phyloP scores from a whole-genome alignment of 2,329 filamentous ascomycete species.

The Penicillium sp. region DNA sequence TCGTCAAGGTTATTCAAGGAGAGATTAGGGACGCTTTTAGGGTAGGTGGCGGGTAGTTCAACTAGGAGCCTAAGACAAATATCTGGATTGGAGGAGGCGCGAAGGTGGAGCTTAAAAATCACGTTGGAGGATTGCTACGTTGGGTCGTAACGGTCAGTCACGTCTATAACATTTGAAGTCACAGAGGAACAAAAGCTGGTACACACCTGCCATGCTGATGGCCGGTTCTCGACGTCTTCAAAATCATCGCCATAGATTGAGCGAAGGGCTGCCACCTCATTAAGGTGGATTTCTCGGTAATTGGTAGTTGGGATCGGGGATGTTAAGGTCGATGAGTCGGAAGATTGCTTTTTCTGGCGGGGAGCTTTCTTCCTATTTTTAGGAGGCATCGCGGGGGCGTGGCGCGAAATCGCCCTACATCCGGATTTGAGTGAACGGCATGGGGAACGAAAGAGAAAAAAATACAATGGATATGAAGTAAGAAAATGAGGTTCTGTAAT shows the following conservation, averaged over 20 bases:
- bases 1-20: slow-evolving; percentile 64
- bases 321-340: slow-evolving; percentile 30
- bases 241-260: slow-evolving; percentile 93
- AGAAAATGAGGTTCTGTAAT: slow-evolving; percentile 8
- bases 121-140: slow-evolving; percentile 72
- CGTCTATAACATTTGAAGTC: slow-evolving; percentile 1
- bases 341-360: slow-evolving; percentile 38
- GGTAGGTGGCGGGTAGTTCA: slow-evolving; percentile 85
- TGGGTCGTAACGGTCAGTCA: slow-evolving; percentile 10
- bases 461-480: slow-evolving; percentile 4
- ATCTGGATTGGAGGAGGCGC: slow-evolving; percentile 70
- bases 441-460: slow-evolving; percentile 2
- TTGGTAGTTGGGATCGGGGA: slow-evolving; percentile 51
- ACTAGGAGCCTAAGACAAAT: slow-evolving; percentile 72
- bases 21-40: slow-evolving; percentile 75
- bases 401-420: slow-evolving; percentile 31
- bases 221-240: slow-evolving; percentile 67
- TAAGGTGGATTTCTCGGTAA: slow-evolving; percentile 81
- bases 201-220: slow-evolving; percentile 79
- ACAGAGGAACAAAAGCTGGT: background rate
- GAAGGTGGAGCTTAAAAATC: slow-evolving; percentile 77
- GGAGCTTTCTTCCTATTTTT: slow-evolving; percentile 44
- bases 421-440: slow-evolving; percentile 19
- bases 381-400: slow-evolving; percentile 46
- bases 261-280: slow-evolving; percentile 81